phyloP scores from a whole-genome alignment of 768 basidiomycete genomes.

The Suillus cothurnatus region DNA sequence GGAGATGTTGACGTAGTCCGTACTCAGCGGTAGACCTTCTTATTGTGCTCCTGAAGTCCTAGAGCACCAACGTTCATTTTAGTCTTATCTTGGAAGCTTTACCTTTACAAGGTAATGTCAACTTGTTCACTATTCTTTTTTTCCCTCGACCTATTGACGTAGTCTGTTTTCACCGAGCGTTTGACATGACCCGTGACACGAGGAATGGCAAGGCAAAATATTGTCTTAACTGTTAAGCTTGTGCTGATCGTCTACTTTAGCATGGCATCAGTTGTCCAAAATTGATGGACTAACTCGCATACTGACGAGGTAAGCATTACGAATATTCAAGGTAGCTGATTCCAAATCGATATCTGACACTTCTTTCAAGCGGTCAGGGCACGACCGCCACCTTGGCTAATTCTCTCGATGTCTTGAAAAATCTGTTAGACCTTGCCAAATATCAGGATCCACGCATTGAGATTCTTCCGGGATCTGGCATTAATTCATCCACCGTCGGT shows the following conservation, averaged over 20 bases:
- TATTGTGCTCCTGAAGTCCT: background rate
- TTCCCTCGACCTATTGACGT: background rate
- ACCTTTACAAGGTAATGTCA: slow-evolving; percentile 59
- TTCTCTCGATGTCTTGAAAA: slow-evolving; percentile 43
- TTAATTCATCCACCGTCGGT: slow-evolving; percentile 59
- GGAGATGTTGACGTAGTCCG: slow-evolving; percentile 60
- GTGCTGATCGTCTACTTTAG: slow-evolving; percentile 17
- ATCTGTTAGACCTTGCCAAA: slow-evolving; percentile 37
- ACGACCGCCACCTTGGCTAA: slow-evolving; percentile 38
- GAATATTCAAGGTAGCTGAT: background rate
- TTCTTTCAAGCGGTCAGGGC: slow-evolving; percentile 52
- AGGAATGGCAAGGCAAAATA: slow-evolving; percentile 45
- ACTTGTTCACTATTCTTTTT: background rate
- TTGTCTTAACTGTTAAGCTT: background rate
- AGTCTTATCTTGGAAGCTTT: slow-evolving; percentile 60
- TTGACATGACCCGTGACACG: slow-evolving; percentile 68
- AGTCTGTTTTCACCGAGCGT: slow-evolving; percentile 83
- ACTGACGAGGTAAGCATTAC: slow-evolving; percentile 64
- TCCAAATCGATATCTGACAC: background rate
- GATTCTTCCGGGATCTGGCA: slow-evolving; percentile 78
- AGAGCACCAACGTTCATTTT: slow-evolving; percentile 1
- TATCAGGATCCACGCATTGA: slow-evolving; percentile 13
- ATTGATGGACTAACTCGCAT: slow-evolving; percentile 74
- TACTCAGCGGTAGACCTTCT: slow-evolving; percentile 46
- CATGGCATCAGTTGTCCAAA: slow-evolving; percentile 45